A percentile compares a stretch with the other conserved stretches of the same genome.
Conservation (phyloP, 1,139 yeast genomes). For the Yamadazyma conglobata region DNA sequence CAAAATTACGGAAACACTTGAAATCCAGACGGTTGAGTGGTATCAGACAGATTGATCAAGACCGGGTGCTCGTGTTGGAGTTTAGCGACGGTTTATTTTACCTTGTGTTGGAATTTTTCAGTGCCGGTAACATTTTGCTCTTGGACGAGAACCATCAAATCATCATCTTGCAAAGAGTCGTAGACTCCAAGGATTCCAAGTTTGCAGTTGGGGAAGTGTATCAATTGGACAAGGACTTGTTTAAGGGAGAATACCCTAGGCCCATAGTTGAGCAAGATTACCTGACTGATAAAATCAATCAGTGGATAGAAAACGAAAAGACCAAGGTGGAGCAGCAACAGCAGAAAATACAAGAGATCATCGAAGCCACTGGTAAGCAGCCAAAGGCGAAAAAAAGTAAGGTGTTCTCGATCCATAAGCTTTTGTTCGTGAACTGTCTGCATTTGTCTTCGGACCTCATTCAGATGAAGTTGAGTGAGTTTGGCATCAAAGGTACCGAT, state of each 20-base stretch:
- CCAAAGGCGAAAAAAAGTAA: conserved; percentile 35
- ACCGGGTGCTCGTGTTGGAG: conserved; percentile 74
- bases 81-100: conserved; percentile 79
- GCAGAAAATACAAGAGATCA: conserved; percentile 6
- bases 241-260: conserved; percentile 26
- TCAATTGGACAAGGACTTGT: conserved; percentile 48
- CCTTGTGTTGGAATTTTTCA: conserved; percentile 84
- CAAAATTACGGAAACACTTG: conserved; percentile 82
- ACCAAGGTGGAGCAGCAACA: conserved; percentile 17
- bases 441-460: conserved; percentile 78
- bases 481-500: conserved; percentile 44
- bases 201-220: conserved; percentile 75
- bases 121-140: conserved; percentile 87
- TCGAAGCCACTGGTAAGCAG: conserved; percentile 4
- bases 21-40: conserved; percentile 74
- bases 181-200: conserved; percentile 61
- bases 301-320: conserved; percentile 50
- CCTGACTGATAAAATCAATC: conserved; percentile 31
- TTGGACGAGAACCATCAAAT: conserved; percentile 69
- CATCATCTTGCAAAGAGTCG: conserved; percentile 72
- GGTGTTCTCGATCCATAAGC: conserved; percentile 63
- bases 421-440: conserved; percentile 65
- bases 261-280: conserved; percentile 18
- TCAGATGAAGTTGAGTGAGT: conserved; percentile 48
- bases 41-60: conserved; percentile 70